Evolutionary conservation across 192 early-diverging fungal genomes (phyloP), one percentile per base, ranked within the genome.

Genomic region (Entophlyctis luteolus): DNA sequence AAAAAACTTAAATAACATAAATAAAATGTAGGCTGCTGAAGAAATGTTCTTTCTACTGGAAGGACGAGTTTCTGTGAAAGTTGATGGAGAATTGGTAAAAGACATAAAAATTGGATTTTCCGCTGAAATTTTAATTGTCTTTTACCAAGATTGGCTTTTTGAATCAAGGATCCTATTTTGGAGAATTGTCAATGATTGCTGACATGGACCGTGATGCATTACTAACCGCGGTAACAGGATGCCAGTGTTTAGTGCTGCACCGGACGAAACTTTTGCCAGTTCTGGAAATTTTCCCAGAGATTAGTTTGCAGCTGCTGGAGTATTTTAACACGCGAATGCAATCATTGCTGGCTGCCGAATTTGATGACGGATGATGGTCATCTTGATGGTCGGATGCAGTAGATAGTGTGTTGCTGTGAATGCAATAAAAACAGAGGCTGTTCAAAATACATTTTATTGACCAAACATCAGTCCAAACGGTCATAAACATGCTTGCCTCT

Each of bases 401-500:
- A n/a, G n/a, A n/a, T n/a, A n/a, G n/a, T n/a, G n/a, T n/a, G n/a
- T n/a, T n/a, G n/a, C n/a, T n/a, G n/a, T n/a, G n/a, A n/a, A n/a
- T n/a, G n/a, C n/a, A n/a, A n/a, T n/a, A n/a, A n/a, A n/a, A n/a
- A n/a, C n/a, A n/a, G n/a, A n/a, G n/a, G n/a, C n/a, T n/a, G n/a
- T n/a, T n/a, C n/a, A n/a, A n/a, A n/a, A n/a, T n/a, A n/a, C n/a
- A n/a, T n/a, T n/a, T n/a, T n/a, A n/a, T n/a, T n/a, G n/a, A n/a
- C n/a, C n/a, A n/a, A n/a, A n/a, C 53, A 22, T 52, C 54, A 73
- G 10, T 82, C 65, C 57, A 65, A 34, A 10, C 66, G 55, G 18
- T 78, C 79, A 70, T 82, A 91, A 28, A 88, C 71, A 70, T 91
- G 90, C 76, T 89, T 90, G 32, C 88, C 88, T 31, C 87, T 77